phyloP scores from a whole-genome alignment of 768 basidiomycete species.

The Naganishia kalamii region DNA sequence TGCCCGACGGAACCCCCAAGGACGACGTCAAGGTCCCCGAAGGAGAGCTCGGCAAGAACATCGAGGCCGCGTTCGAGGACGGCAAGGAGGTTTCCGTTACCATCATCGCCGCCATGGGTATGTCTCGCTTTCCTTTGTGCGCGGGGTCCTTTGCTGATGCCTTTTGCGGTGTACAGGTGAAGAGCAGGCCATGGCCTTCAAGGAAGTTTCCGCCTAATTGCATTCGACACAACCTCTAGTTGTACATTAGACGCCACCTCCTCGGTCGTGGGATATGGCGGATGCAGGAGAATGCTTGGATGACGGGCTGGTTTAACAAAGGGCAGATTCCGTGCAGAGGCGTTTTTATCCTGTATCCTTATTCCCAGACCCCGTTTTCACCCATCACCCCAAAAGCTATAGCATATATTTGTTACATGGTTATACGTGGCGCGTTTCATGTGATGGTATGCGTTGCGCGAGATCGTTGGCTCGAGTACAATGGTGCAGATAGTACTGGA shows the following conservation, averaged over 20 bases:
- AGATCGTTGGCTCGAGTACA: too few species aligned
- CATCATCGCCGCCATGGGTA: conserved; percentile 63
- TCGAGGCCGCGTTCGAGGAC: conserved; percentile 64
- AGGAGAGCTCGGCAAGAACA: conserved; percentile 66
- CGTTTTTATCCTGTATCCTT: too few species aligned
- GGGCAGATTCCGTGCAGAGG: too few species aligned
- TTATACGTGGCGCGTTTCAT: too few species aligned
- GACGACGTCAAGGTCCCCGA: conserved; percentile 95
- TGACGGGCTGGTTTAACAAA: too few species aligned
- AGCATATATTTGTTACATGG: conserved; percentile 15
- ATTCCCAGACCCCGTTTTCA: background rate
- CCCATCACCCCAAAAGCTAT: conserved; percentile 4
- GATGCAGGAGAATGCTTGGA: too few species aligned
- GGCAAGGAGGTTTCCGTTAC: conserved; percentile 78
- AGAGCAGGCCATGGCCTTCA: conserved; percentile 80
- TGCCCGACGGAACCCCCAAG: conserved; percentile 67
- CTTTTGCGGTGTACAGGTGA: conserved; percentile 49
- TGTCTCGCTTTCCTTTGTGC: conserved; percentile 9
- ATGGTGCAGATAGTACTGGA: too few species aligned
- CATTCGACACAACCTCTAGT: background rate
- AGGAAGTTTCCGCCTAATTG: conserved; percentile 58
- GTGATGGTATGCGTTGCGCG: too few species aligned
- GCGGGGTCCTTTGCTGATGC: conserved; percentile 8
- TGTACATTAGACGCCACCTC: conserved; percentile 9
- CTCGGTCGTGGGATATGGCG: too few species aligned